These are phyloP conservation scores for Vigna reflexopilosa DNA, from an alignment of 306 rosid genomes.

Conservation along the genomic window DNA sequence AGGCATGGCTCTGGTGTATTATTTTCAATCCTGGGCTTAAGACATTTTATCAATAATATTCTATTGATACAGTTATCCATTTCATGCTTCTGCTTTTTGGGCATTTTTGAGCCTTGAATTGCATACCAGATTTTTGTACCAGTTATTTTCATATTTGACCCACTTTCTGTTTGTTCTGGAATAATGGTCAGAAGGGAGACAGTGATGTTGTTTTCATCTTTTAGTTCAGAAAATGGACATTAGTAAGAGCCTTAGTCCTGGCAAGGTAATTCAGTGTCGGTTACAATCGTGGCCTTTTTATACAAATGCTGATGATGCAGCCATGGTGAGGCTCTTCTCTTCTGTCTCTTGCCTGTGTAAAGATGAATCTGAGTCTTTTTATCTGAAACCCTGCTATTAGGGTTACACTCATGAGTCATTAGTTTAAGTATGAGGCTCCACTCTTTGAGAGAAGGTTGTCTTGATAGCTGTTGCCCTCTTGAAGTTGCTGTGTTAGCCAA, in stretches of 20 bases:
- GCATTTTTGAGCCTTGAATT: neutral
- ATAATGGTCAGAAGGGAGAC: constrained; percentile 15
- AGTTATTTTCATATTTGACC: neutral
- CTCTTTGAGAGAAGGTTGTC: constrained; percentile 39
- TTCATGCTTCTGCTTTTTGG: neutral
- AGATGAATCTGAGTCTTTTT: constrained; percentile 37
- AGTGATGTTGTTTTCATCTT: constrained; percentile 37
- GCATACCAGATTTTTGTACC: neutral
- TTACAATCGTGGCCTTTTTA: constrained; percentile 9
- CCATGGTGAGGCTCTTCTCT: constrained; percentile 25
- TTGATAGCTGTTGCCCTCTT: constrained; percentile 39
- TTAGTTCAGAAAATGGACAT: constrained; percentile 31
- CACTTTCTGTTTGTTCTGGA: neutral
- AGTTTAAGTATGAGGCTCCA: constrained; percentile 47
- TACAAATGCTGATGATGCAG: constrained; percentile 37
- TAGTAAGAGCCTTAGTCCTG: constrained; percentile 24
- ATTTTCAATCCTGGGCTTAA: neutral
- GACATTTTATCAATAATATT: neutral
- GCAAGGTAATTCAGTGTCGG: constrained; percentile 38
- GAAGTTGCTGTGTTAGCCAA: constrained; percentile 26
- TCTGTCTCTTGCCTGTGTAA: constrained; percentile 9
- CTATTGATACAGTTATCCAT: neutral
- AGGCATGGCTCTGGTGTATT: neutral
- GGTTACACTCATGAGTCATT: constrained; percentile 4
- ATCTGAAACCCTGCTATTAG: neutral